Evolutionary conservation across 148 eudicot genomes (phyloP), one percentile per base, ranked within the genome.

Genomic region (Chenopodium suecicum): DNA sequence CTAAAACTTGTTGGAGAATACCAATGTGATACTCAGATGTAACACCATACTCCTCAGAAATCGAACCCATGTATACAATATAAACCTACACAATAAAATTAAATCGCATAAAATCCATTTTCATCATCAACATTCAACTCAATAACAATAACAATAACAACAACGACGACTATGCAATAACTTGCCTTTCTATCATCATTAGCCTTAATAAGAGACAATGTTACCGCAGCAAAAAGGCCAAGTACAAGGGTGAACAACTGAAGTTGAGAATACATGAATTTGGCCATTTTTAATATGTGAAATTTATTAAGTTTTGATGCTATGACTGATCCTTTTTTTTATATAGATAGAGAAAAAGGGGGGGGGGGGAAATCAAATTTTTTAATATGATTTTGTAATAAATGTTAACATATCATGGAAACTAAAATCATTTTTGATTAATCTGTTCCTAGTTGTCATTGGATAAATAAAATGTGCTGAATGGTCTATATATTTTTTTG

Each of bases 21-120:
- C 34, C 69, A 63, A 82, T 41, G 76, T 85, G 84, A 60, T 78
- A 25, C 23, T 31, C 69, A 20, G 80, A 29, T 46, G 84, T 46
- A 58, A 74, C 7, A 13, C 82, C 82, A 80, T 82, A 74, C 34
- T 48, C 70, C 11, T 29, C 75, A 13, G 82, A 74, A 17, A 4
- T 68, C 2, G 82, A 60, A 19, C 87, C 87, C 87, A 85, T 56
- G 68, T 85, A 85, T 17, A 70, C 87, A 31, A 85, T 85, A 69
- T 82, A 82, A 17, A 78, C 80, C 87, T 85, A 64, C 80, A 23
- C 46, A 81, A 66, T 7, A 48, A n/a, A 76, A 20, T 11, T 11
- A 54, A 14, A 11, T 54, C 0, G 14, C 41, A 14, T 12, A 54
- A 54, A 11, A 54, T 12, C 16, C 41, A 54, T 0, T 12, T 54